Evolutionary conservation across 257 asterid species (phyloP).

Genomic region (Forsythia viridissima): DNA sequence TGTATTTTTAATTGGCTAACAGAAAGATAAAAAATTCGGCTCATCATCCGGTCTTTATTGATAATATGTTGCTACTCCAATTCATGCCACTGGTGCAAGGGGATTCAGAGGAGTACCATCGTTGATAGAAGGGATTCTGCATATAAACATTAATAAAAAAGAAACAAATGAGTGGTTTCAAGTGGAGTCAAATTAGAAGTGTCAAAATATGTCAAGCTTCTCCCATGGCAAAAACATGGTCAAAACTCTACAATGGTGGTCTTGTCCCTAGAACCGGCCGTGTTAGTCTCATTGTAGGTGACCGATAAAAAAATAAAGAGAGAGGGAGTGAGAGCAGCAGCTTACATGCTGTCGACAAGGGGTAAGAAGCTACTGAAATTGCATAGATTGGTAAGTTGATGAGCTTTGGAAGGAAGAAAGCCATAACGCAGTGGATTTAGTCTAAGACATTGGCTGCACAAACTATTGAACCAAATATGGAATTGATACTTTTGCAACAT

Average conservation of each 20-base stretch:
- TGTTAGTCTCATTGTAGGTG: no score
- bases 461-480: no score
- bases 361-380: conserved; percentile 11
- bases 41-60: no score
- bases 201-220: no score
- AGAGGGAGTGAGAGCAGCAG: neutral
- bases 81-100: neutral
- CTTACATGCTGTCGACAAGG: conserved; percentile 29
- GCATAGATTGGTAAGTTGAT: conserved; percentile 25
- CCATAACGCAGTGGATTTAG: neutral
- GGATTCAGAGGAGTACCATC: neutral
- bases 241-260: no score
- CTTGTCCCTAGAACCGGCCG: no score
- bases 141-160: neutral
- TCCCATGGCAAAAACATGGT: no score
- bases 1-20: no score
- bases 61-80: neutral
- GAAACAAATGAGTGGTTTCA: no score
- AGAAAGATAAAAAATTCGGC: no score
- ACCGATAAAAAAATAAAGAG: neutral
- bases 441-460: conserved; percentile 10
- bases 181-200: no score
- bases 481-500: conserved; percentile 26
- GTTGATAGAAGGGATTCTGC: neutral
- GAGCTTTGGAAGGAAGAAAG: conserved; percentile 24